Percentiles rank a stretch among this genome's conserved stretches.
Evolutionary conservation across 164 flowering plant genomes (phyloP).

Genomic region (Vitis labrusca): DNA sequence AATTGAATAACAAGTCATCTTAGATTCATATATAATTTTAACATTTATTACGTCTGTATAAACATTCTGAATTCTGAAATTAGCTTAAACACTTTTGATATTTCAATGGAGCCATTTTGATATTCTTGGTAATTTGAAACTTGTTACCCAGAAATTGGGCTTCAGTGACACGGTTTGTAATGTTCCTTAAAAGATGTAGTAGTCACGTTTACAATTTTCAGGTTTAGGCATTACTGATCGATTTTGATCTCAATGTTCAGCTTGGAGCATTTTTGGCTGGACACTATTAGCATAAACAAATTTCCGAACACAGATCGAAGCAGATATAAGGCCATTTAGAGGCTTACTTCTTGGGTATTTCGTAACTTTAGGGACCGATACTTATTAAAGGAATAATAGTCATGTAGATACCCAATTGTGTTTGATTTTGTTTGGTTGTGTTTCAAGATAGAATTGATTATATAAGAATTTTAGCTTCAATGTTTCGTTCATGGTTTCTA

Average conservation of each 20-base stretch:
- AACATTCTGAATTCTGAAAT: too few relatives aligned
- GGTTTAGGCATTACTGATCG: background rate
- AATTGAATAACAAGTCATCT: too few relatives aligned
- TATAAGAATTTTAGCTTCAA: too few relatives aligned
- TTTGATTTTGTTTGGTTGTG: too few relatives aligned
- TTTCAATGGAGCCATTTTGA: too few relatives aligned
- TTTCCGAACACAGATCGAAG: constrained; percentile 97
- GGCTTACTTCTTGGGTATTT: constrained; percentile 95
- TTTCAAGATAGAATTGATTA: too few relatives aligned
- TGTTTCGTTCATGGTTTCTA: too few relatives aligned
- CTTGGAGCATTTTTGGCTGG: constrained; percentile 98
- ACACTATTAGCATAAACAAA: constrained; percentile 95
- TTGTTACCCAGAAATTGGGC: constrained; percentile 86
- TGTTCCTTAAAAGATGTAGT: constrained; percentile 6
- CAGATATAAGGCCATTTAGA: constrained; percentile 95
- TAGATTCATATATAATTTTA: too few relatives aligned
- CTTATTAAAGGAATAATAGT: too few relatives aligned
- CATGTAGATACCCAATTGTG: too few relatives aligned
- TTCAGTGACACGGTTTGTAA: constrained; percentile 91
- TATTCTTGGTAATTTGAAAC: constrained; percentile 12
- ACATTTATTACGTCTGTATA: too few relatives aligned
- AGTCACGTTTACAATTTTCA: background rate
- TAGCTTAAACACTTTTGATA: too few relatives aligned
- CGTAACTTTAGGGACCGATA: constrained; percentile 81
- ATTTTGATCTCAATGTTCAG: constrained; percentile 41